Conservation (phyloP, 805 yeast species). For the Saturnispora quitensis region DNA sequence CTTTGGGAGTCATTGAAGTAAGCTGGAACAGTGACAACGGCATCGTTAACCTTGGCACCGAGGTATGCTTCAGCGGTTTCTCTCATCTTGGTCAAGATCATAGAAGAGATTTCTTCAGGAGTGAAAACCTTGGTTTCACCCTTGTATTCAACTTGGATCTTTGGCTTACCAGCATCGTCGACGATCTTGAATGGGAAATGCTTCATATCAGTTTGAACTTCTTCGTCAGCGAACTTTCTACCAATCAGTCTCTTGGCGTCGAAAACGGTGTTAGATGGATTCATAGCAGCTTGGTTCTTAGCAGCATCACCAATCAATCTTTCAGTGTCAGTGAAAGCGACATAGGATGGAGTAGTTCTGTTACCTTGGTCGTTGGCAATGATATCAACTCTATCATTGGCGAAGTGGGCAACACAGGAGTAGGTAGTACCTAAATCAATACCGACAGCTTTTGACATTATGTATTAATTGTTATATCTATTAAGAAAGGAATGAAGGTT, state of each 20-base stretch:
- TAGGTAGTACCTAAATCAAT: slow-evolving; percentile 84
- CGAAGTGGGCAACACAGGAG: slow-evolving; percentile 93
- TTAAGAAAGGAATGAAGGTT: not conserved
- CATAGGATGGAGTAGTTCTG: slow-evolving; percentile 95
- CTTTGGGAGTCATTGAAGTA: slow-evolving; percentile 77
- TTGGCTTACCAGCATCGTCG: slow-evolving; percentile 79
- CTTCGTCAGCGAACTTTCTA: slow-evolving; percentile 76
- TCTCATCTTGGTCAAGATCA: slow-evolving; percentile 67
- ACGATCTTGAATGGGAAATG: slow-evolving; percentile 90
- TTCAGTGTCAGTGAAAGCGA: slow-evolving; percentile 88
- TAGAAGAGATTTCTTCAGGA: slow-evolving; percentile 91
- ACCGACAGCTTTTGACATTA: slow-evolving; percentile 51
- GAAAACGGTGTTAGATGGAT: slow-evolving; percentile 84
- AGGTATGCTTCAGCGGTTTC: slow-evolving; percentile 53
- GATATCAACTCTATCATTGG: slow-evolving; percentile 88
- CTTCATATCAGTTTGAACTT: slow-evolving; percentile 72
- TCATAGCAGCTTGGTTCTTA: slow-evolving; percentile 93
- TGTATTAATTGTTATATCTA: slow-evolving; percentile 7
- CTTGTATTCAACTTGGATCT: slow-evolving; percentile 84
- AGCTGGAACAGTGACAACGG: slow-evolving; percentile 81
- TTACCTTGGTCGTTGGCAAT: slow-evolving; percentile 98
- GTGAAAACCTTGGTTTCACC: slow-evolving; percentile 88
- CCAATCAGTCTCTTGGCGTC: slow-evolving; percentile 93
- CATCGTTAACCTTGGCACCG: slow-evolving; percentile 47
- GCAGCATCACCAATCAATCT: slow-evolving; percentile 96